Evolutionary conservation across 2,329 filamentous ascomycete species (phyloP), one percentile per base, ranked within the genome.

Genomic region (Colletotrichum filicis): DNA sequence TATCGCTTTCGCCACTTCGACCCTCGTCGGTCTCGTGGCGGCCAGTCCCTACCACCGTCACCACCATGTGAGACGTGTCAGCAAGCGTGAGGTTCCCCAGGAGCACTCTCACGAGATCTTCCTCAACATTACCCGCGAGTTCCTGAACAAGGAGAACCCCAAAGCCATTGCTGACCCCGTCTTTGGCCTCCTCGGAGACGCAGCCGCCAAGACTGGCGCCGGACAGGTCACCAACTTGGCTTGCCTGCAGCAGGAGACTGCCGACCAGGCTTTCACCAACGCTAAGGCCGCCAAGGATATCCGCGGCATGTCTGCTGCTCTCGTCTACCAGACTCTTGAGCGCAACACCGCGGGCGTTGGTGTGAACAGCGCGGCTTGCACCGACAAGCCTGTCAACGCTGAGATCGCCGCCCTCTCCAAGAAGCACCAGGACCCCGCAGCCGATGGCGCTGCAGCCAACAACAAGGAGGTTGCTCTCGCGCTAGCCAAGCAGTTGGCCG

Each of bases 191-290:
- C 82, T 87, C 4, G 90, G 90, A 70, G 84, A 87, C 71, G 84
- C 82, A 7, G 87, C 89, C 2, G 89, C 86, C 0, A 80, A 83
- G 4, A 77, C 78, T 5, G 71, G 85, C 49, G 80, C 82, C 22
- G 76, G 76, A 35, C 56, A 76, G 19, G 82, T 85, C 57, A 78
- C 80, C 64, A 82, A 86, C 75, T 78, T 85, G 22, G 84, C 85
- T 78, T 86, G 84, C 69, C 75, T 86, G 66, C 84, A 86, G 78
- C 84, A 86, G 77, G 84, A 84, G 62, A 86, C 85, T 46, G 88
- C 89, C 14, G 89, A 90, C 74, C 88, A 89, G 80, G 88, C 89
- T 26, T 90, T 90, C 80, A 90, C 88, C 79, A 90, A 90, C 75
- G 88, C 88, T 37, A 90, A 90, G 79, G 86, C 79, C 0, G 83